Percentiles rank a stretch among this genome's conserved stretches.
These are phyloP conservation scores for Mycena indigotica DNA, from an alignment of 768 basidiomycete species.

Conservation along the genomic window DNA sequence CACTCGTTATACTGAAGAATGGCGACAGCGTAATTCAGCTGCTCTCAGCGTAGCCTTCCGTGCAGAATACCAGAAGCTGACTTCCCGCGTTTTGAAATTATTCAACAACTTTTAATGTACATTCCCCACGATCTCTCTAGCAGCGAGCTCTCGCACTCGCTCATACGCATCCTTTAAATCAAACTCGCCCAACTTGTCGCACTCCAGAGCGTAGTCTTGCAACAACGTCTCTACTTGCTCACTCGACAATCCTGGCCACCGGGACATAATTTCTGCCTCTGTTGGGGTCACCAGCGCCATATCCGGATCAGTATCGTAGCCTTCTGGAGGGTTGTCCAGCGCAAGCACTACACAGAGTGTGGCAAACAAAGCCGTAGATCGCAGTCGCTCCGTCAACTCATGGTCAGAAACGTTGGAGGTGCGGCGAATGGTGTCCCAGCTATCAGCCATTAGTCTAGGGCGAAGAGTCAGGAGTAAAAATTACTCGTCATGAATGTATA, in stretches of 20 bases:
- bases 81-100: constrained; percentile 31
- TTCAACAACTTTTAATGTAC: constrained; percentile 19
- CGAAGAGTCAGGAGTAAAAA: constrained; percentile 29
- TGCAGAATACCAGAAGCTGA: constrained; percentile 51
- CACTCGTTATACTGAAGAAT: constrained; percentile 63
- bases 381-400: constrained; percentile 71
- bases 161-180: constrained; percentile 63
- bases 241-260: constrained; percentile 73
- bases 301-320: constrained; percentile 56
- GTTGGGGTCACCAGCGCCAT: constrained; percentile 63
- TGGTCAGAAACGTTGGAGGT: constrained; percentile 78
- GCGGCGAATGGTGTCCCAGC: constrained; percentile 77
- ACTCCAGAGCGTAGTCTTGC: constrained; percentile 64
- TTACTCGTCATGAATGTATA: constrained; percentile 89
- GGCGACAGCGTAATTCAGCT: constrained; percentile 62
- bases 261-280: constrained; percentile 59
- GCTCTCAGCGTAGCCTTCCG: constrained; percentile 62
- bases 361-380: constrained; percentile 71
- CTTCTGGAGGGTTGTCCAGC: constrained; percentile 43
- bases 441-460: constrained; percentile 30
- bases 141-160: constrained; percentile 64
- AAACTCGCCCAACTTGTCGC: constrained; percentile 57
- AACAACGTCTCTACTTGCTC: constrained; percentile 64
- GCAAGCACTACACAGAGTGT: constrained; percentile 56
- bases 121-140: constrained; percentile 46